A percentile compares a stretch with the other conserved stretches of the same genome.
phyloP scores from a whole-genome alignment of 78 protist species.

The Trichosphaerium sp. region DNA sequence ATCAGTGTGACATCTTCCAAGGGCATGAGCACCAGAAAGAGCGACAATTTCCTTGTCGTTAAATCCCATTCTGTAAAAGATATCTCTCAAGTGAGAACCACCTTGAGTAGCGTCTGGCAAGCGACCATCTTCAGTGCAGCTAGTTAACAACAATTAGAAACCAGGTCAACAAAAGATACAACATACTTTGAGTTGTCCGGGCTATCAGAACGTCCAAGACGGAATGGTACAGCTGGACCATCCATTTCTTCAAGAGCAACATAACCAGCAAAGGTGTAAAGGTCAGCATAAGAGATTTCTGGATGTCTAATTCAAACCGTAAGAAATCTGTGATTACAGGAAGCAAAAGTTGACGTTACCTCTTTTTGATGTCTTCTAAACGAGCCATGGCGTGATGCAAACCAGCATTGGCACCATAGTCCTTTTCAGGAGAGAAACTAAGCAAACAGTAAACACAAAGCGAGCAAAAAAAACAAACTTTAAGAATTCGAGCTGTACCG shows the following conservation, averaged over 20 bases:
- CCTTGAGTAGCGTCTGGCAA: conserved; percentile 35
- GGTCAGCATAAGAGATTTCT: conserved; percentile 46
- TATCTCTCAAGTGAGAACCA: conserved; percentile 7
- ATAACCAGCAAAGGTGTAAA: conserved; percentile 49
- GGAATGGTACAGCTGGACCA: conserved; percentile 54
- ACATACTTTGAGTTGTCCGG: conserved; percentile 14
- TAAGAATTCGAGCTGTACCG: conserved; percentile 12
- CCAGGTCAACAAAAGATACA: no score
- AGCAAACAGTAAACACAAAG: no score
- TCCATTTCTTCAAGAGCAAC: conserved; percentile 51
- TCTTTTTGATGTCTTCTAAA: conserved; percentile 25
- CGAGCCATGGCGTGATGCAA: conserved; percentile 19
- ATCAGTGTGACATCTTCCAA: conserved; percentile 49
- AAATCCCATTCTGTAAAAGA: conserved; percentile 52
- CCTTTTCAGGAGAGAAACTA: conserved; percentile 53
- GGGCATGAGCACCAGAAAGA: conserved; percentile 63
- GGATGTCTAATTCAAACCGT: not conserved
- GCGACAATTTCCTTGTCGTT: conserved; percentile 58
- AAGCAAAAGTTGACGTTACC: no score
- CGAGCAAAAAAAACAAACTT: no score
- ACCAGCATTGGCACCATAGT: conserved; percentile 59
- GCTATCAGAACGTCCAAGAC: conserved; percentile 47
- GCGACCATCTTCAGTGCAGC: conserved; percentile 39
- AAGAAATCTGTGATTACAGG: no score
- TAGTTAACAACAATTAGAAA: no score